Evolutionary conservation across 2,329 filamentous ascomycete species (phyloP).

Genomic region (Ophiocordyceps australis): DNA sequence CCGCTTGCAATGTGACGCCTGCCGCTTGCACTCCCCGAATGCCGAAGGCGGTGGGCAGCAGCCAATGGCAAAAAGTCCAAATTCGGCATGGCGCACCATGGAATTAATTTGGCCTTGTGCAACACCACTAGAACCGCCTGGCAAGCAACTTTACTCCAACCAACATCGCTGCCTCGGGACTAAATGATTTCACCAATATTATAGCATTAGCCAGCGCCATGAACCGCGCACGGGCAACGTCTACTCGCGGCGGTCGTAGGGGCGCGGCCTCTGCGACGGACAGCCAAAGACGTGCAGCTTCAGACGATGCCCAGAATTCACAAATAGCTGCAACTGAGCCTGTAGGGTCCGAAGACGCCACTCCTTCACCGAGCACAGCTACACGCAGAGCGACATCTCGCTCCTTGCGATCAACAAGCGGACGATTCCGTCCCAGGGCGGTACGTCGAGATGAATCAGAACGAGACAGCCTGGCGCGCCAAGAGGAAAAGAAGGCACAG

Average conservation of each 20-base stretch:
- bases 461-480: constrained; percentile 24
- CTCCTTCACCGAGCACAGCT: constrained; percentile 8
- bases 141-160: too few species aligned
- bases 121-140: too few species aligned
- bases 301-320: background rate
- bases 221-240: constrained; percentile 14
- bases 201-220: constrained; percentile 6
- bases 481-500: constrained; percentile 22
- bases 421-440: constrained; percentile 28
- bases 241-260: constrained; percentile 13
- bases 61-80: too few species aligned
- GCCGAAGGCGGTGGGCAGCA: too few species aligned
- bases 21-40: too few species aligned
- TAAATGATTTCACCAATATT: constrained; percentile 1
- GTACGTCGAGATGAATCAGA: constrained; percentile 30
- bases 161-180: too few species aligned
- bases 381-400: constrained; percentile 14
- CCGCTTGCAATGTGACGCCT: too few species aligned
- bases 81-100: too few species aligned
- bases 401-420: constrained; percentile 16
- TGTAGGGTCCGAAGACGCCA: constrained; percentile 3
- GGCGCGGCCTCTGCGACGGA: constrained; percentile 9
- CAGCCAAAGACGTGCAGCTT: constrained; percentile 3
- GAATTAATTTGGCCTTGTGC: too few species aligned
- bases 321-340: background rate